Conservation (phyloP, 164 flowering plant species). For the Vitis amurensis region DNA sequence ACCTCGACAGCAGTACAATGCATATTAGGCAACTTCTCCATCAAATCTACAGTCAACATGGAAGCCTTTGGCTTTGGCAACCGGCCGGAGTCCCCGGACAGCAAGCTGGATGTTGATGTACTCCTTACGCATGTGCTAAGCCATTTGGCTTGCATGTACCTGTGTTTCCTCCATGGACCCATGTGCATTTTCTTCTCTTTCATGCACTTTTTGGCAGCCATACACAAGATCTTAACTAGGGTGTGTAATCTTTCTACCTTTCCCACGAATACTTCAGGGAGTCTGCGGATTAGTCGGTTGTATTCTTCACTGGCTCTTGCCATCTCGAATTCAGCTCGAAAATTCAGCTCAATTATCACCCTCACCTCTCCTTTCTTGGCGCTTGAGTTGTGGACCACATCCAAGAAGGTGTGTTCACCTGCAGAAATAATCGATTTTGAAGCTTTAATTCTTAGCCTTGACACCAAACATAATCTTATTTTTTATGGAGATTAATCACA, state of each 20-base stretch:
- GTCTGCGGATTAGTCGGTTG: conserved; percentile 42
- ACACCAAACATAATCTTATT: too few species aligned
- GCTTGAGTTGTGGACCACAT: conserved; percentile 54
- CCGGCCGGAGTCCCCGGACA: not conserved
- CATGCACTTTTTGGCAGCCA: conserved; percentile 82
- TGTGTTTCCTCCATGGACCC: conserved; percentile 92
- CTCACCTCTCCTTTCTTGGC: conserved; percentile 52
- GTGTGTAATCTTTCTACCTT: conserved; percentile 56
- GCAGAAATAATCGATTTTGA: conserved; percentile 3
- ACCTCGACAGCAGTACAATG: conserved; percentile 45
- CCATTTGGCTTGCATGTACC: conserved; percentile 94
- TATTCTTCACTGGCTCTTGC: conserved; percentile 77
- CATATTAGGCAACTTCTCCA: conserved; percentile 33
- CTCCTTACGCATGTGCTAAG: conserved; percentile 33
- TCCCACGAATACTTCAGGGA: conserved; percentile 85
- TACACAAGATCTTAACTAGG: conserved; percentile 60
- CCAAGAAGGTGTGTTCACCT: conserved; percentile 85
- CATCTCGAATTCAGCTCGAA: conserved; percentile 87
- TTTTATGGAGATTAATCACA: too few species aligned
- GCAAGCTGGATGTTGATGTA: conserved; percentile 7
- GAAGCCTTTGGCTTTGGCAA: conserved; percentile 44
- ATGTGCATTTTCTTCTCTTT: conserved; percentile 89
- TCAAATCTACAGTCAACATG: conserved; percentile 52
- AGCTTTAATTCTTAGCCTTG: too few species aligned
- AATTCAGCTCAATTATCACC: conserved; percentile 71